Evolutionary conservation across 169 alveolate species (phyloP).

Genomic region (Babesia bovis): DNA sequence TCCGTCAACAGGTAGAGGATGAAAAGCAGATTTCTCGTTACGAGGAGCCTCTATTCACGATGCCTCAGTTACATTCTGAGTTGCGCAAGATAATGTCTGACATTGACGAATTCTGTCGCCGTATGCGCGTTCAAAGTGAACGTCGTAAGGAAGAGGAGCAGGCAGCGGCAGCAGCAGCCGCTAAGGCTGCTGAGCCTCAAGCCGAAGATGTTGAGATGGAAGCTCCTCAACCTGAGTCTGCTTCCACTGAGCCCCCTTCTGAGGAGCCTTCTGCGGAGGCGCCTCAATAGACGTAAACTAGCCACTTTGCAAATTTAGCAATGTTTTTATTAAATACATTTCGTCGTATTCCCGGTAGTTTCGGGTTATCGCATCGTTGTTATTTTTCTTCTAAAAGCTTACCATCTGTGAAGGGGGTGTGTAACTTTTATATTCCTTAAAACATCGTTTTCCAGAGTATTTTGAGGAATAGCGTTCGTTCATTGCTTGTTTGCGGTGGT

Average conservation of each 20-base stretch:
- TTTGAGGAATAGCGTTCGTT: neutral
- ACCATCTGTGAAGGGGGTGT: constrained; percentile 6
- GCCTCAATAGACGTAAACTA: constrained; percentile 9
- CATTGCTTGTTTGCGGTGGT: constrained; percentile 20
- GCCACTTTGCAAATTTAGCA: too few relatives aligned
- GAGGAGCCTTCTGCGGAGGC: constrained; percentile 37
- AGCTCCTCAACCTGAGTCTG: constrained; percentile 31
- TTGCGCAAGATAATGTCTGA: constrained; percentile 53
- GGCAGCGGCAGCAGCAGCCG: constrained; percentile 40
- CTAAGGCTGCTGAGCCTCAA: constrained; percentile 50
- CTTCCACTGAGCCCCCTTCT: constrained; percentile 41
- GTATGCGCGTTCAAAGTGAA: constrained; percentile 64
- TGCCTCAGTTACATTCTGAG: constrained; percentile 65
- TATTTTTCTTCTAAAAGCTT: constrained; percentile 9
- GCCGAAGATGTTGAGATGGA: constrained; percentile 54
- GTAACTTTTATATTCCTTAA: neutral
- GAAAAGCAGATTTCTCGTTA: constrained; percentile 41
- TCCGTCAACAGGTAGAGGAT: constrained; percentile 24
- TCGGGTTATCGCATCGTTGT: neutral
- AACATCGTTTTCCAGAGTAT: neutral
- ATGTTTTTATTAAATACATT: too few relatives aligned
- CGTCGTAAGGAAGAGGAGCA: constrained; percentile 58
- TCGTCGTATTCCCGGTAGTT: neutral
- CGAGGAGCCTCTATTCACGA: constrained; percentile 61
- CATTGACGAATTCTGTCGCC: constrained; percentile 62